Conservation (phyloP, 192 early-diverging fungal genomes). For the Entomortierella chlamydospora region DNA sequence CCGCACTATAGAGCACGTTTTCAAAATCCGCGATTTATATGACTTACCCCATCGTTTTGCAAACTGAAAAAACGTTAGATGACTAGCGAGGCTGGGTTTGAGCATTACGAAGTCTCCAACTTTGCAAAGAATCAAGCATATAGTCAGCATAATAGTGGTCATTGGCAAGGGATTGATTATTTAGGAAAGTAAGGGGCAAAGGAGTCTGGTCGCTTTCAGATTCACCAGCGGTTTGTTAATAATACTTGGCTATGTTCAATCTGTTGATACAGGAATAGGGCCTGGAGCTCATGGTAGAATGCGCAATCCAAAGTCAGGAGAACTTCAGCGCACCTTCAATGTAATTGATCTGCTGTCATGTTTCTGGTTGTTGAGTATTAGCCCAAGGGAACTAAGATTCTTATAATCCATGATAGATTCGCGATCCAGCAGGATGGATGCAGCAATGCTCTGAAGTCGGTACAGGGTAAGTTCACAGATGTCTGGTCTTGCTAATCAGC, state of each 20-base stretch:
- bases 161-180: constrained; percentile 69
- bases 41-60: too few relatives aligned
- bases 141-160: constrained; percentile 65
- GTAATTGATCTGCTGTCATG: constrained; percentile 21
- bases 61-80: constrained; percentile 12
- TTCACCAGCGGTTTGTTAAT: not conserved
- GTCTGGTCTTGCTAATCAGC: not conserved
- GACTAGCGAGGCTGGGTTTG: constrained; percentile 52
- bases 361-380: not conserved
- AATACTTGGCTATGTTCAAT: not conserved
- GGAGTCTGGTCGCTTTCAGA: not conserved
- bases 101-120: constrained; percentile 70
- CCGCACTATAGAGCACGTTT: too few relatives aligned
- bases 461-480: constrained; percentile 52
- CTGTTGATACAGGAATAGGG: constrained; percentile 57
- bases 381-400: not conserved
- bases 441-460: constrained; percentile 54
- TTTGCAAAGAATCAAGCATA: constrained; percentile 53
- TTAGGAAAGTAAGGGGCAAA: constrained; percentile 47
- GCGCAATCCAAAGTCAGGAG: constrained; percentile 20
- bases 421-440: constrained; percentile 67
- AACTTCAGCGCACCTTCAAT: constrained; percentile 56
- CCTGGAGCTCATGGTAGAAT: constrained; percentile 68
- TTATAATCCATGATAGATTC: constrained; percentile 39
- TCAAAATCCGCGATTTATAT: too few relatives aligned